phyloP scores from a whole-genome alignment of 129 eudicot species.

The Dittrichia graveolens region DNA sequence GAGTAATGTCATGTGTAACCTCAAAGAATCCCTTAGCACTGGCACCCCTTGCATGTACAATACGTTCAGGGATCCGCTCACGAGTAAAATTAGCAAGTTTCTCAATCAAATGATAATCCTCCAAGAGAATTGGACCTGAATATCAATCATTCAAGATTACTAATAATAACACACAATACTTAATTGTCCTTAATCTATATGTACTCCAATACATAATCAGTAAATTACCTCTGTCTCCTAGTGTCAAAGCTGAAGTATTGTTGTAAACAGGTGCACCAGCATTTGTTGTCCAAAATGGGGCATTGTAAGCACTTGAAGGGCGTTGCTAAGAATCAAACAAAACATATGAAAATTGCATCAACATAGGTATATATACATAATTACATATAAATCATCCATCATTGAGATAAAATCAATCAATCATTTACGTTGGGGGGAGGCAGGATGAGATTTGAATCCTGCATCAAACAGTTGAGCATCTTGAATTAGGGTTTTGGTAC shows the following conservation, averaged over 20 bases:
- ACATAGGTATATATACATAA: background rate
- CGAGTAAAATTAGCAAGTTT: slow-evolving; percentile 65
- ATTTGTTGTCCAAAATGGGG: slow-evolving; percentile 59
- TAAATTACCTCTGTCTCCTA: slow-evolving; percentile 51
- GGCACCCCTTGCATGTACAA: slow-evolving; percentile 76
- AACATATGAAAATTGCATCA: background rate
- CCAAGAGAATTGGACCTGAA: slow-evolving; percentile 75
- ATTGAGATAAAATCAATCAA: background rate
- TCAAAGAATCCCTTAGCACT: slow-evolving; percentile 81
- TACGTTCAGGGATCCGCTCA: slow-evolving; percentile 75
- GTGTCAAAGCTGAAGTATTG: slow-evolving; percentile 55
- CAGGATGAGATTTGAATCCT: slow-evolving; percentile 24
- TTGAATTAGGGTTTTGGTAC: background rate
- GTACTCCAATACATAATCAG: no score
- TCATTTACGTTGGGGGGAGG: slow-evolving; percentile 17
- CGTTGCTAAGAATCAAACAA: slow-evolving; percentile 44
- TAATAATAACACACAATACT: no score
- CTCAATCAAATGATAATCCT: slow-evolving; percentile 79
- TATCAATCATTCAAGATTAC: background rate
- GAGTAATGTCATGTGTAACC: slow-evolving; percentile 65
- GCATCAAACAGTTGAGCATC: slow-evolving; percentile 13
- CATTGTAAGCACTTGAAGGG: slow-evolving; percentile 60
- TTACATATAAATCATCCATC: background rate
- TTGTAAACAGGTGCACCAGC: slow-evolving; percentile 72
- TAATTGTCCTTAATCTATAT: no score